These are phyloP conservation scores for Thielaviopsis musarum DNA, from an alignment of 2,329 filamentous ascomycete genomes.

Conservation along the genomic window DNA sequence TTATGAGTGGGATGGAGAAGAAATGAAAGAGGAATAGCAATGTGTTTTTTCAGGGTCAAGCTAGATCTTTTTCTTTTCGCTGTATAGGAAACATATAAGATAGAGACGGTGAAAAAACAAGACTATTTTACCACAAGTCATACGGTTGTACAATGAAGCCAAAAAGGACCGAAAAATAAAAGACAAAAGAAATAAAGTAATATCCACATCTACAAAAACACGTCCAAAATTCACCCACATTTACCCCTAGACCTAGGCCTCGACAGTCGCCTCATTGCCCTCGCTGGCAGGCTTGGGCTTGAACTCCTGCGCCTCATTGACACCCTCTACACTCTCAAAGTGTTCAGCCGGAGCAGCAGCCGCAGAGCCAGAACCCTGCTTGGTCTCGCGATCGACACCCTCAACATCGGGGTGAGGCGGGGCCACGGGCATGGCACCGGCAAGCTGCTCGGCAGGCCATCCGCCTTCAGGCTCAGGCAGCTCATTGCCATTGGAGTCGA, in stretches of 20 bases:
- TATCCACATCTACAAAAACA: background rate
- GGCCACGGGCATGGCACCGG: conserved; percentile 26
- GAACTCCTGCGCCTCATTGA: conserved; percentile 37
- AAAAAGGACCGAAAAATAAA: background rate
- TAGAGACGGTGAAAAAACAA: background rate
- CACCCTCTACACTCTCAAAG: conserved; percentile 37
- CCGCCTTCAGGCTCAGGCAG: conserved; percentile 32
- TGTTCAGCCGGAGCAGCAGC: conserved; percentile 20
- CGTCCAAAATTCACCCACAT: background rate
- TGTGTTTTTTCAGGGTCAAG: too few species aligned
- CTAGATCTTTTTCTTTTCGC: too few species aligned
- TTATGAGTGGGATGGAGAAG: too few species aligned
- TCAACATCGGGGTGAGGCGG: conserved; percentile 46
- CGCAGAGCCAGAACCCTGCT: conserved; percentile 24
- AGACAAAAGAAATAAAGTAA: background rate
- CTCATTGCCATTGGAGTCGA: conserved; percentile 68
- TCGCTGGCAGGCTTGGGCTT: conserved; percentile 47
- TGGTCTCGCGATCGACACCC: conserved; percentile 42
- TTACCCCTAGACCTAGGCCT: conserved; percentile 12
- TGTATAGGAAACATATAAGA: too few species aligned
- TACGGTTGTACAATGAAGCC: background rate
- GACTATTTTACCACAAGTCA: background rate
- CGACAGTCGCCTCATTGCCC: conserved; percentile 36
- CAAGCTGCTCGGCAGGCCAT: background rate
- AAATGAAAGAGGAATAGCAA: too few species aligned